Evolutionary conservation across 208 protist species (phyloP), one percentile per base, ranked within the genome.

Genomic region (Herpetomonas tarakana): DNA sequence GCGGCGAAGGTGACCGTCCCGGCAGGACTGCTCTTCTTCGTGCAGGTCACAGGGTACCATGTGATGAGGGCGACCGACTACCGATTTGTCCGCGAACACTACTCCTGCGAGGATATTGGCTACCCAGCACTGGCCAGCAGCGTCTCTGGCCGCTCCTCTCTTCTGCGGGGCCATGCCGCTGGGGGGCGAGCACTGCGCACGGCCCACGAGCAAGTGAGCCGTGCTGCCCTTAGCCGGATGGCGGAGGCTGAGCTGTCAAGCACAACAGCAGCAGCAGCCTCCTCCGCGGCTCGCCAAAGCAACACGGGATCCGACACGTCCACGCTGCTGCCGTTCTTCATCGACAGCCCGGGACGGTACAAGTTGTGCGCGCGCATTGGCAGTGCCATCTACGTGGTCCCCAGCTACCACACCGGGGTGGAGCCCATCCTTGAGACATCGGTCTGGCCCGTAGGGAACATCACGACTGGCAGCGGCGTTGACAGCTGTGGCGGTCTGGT

Each of bases 291-390:
- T 22, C 18, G 11, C 26, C 35, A 26, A 11, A 35, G 28, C 49
- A 64, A 16, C 22, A 26, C 9, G 31, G 27, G 41, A 16, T 39
- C 56, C 22, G 41, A 29, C 27, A 69, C 31, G 6, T 26, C 24
- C 25, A 24, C 54, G 18, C 53, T 85, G 22, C 52, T 58, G 14
- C n/a, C n/a, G n/a, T 89, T 89, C 47, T 54, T 56, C 30, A 27
- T 89, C 9, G 55, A 67, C 30, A 56, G 39, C 9, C 63, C 75
- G 7, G 78, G 82, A 16, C 21, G 11, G 21, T 89, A 86, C 63
- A 83, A 73, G 55, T 71, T 89, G 35, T 89, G 78, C 57, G 68
- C 65, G 38, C 54, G 68, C 12, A 38, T 85, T 18, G 62, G 56
- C 55, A 55, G 55, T 24, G 62, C 65, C 12, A 54, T 75, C 19